Conservation (phyloP, 768 basidiomycete species). For the Dioszegia aurantiaca region DNA sequence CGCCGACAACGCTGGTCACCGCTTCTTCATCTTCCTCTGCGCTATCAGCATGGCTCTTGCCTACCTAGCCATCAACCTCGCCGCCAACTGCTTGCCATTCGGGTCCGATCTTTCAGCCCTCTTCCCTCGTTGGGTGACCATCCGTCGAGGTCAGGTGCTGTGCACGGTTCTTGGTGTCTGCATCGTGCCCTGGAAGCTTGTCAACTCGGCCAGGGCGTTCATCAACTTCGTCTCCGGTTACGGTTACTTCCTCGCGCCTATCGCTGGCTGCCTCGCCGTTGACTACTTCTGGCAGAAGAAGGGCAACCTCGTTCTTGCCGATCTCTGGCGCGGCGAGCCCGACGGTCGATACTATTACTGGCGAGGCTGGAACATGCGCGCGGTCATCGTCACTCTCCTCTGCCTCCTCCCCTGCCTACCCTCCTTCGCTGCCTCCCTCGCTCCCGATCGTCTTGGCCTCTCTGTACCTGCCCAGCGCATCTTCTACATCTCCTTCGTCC, state of each 20-base stretch:
- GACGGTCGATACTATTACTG: conserved; percentile 21
- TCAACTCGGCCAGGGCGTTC: conserved; percentile 18
- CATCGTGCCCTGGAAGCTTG: conserved; percentile 35
- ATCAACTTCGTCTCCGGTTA: conserved; percentile 20
- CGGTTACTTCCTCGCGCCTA: conserved; percentile 40
- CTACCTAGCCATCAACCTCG: conserved; percentile 28
- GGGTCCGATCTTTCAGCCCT: conserved; percentile 33
- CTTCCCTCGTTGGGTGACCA: conserved; percentile 40
- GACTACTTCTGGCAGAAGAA: conserved; percentile 72
- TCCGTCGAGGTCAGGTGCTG: conserved; percentile 33
- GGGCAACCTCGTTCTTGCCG: conserved; percentile 64
- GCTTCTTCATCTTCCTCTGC: conserved; percentile 30
- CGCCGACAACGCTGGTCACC: conserved; percentile 55
- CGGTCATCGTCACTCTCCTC: conserved; percentile 16
- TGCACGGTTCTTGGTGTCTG: conserved; percentile 26
- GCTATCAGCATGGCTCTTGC: conserved; percentile 24
- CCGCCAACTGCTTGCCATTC: conserved; percentile 36
- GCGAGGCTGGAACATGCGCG: conserved; percentile 20
- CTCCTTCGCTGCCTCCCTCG: conserved; percentile 20
- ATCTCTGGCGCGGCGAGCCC: conserved; percentile 59
- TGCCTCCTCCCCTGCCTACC: conserved; percentile 24
- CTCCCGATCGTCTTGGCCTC: conserved; percentile 12
- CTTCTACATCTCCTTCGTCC: conserved; percentile 27
- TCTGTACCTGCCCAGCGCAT: conserved; percentile 12
- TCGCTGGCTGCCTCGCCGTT: conserved; percentile 73